Evolutionary conservation across 768 basidiomycete species (phyloP).

Genomic region (Myochromella boudieri): DNA sequence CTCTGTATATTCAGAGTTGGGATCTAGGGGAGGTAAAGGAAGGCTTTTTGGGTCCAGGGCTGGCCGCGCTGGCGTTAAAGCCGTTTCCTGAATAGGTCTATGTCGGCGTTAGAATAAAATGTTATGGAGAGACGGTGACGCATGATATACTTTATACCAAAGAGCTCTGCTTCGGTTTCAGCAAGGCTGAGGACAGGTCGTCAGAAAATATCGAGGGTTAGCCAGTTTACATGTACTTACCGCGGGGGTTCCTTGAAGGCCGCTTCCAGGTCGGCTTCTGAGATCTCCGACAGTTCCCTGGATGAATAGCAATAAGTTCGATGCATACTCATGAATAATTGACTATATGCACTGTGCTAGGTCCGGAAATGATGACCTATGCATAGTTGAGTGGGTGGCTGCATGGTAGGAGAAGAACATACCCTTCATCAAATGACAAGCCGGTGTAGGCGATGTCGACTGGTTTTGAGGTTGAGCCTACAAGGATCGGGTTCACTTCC

Average conservation of each 20-base stretch:
- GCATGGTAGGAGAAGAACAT: background rate
- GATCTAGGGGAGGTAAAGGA: slow-evolving; percentile 15
- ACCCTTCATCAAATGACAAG: slow-evolving; percentile 6
- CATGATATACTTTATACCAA: slow-evolving; percentile 10
- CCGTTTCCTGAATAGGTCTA: slow-evolving; percentile 7
- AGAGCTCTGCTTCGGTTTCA: slow-evolving; percentile 18
- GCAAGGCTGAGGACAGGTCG: slow-evolving; percentile 8
- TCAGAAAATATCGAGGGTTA: background rate
- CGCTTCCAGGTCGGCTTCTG: slow-evolving; percentile 10
- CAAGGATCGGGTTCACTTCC: no score
- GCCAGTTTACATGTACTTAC: slow-evolving; percentile 1
- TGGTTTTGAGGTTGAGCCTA: background rate
- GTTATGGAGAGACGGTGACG: no score
- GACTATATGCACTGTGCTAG: slow-evolving; percentile 12
- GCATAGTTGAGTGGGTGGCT: background rate
- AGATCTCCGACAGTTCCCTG: slow-evolving; percentile 8
- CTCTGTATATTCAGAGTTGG: slow-evolving; percentile 29
- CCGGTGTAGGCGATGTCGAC: slow-evolving; percentile 1
- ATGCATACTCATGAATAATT: no score
- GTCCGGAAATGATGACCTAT: slow-evolving; percentile 3
- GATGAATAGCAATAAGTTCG: background rate
- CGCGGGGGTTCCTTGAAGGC: slow-evolving; percentile 13
- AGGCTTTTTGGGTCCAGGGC: slow-evolving; percentile 16
- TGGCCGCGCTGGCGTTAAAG: no score
- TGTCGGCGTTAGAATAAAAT: background rate